phyloP scores from a whole-genome alignment of 305 asterid genomes.

The Solanum hybrid region DNA sequence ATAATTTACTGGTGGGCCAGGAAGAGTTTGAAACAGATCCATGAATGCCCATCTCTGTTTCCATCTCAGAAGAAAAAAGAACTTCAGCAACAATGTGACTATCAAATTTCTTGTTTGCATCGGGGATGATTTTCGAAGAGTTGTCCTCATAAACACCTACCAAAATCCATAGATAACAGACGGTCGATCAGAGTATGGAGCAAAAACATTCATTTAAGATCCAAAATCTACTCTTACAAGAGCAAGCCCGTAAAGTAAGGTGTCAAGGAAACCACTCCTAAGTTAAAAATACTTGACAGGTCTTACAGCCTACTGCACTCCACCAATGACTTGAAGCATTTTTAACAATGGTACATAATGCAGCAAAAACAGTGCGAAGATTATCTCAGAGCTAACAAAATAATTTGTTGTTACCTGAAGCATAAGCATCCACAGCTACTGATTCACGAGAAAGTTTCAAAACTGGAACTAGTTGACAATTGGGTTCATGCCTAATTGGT shows the following conservation, averaged over 20 bases:
- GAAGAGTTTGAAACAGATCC: too few species aligned
- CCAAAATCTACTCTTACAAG: too few species aligned
- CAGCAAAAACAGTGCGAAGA: neutral
- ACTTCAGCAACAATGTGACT: too few species aligned
- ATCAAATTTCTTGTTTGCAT: too few species aligned
- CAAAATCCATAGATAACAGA: too few species aligned
- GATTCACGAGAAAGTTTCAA: conserved; percentile 16
- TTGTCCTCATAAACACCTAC: too few species aligned
- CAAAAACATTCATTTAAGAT: too few species aligned
- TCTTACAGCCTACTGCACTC: neutral
- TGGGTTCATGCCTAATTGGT: conserved; percentile 14
- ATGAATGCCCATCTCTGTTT: too few species aligned
- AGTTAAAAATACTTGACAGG: neutral
- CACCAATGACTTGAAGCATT: neutral
- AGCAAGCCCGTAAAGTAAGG: neutral
- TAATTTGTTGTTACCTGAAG: conserved; percentile 7
- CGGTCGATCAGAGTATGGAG: too few species aligned
- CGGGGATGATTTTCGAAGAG: too few species aligned
- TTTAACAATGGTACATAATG: neutral
- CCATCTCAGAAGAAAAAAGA: too few species aligned
- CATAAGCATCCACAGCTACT: neutral
- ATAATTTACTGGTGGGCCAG: conserved; percentile 10
- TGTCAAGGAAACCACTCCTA: neutral
- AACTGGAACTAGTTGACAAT: conserved; percentile 3
- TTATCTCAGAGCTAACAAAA: neutral